Conservation (phyloP, 2,329 filamentous ascomycete species). For the Xylariomycetidae sp. region DNA sequence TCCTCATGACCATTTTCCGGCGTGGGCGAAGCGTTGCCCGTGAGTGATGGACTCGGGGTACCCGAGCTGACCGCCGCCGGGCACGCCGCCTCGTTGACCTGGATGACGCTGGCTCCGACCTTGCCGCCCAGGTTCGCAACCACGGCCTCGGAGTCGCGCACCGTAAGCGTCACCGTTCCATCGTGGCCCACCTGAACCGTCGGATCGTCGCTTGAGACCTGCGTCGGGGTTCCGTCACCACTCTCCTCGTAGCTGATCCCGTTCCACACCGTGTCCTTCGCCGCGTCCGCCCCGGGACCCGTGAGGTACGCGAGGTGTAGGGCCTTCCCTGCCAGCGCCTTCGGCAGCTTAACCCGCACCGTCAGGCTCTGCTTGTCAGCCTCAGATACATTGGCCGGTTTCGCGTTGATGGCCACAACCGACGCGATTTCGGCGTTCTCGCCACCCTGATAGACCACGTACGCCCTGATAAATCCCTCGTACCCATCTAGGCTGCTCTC, state of each 20-base stretch:
- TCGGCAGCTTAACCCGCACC: constrained; percentile 35
- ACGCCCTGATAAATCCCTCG: constrained; percentile 36
- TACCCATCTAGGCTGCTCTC: constrained; percentile 29
- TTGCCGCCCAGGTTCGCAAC: constrained; percentile 37
- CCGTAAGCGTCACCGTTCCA: constrained; percentile 28
- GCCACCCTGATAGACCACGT: constrained; percentile 39
- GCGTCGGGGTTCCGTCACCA: constrained; percentile 33
- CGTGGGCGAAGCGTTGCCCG: too few species aligned
- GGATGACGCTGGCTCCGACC: constrained; percentile 6
- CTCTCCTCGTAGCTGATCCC: constrained; percentile 40
- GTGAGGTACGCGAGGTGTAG: constrained; percentile 44
- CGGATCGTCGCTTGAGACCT: constrained; percentile 26
- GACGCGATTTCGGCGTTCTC: constrained; percentile 35
- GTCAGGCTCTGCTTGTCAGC: constrained; percentile 33
- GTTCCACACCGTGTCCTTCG: constrained; percentile 39
- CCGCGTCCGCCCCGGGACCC: constrained; percentile 38
- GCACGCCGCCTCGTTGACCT: background rate
- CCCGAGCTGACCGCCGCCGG: too few species aligned
- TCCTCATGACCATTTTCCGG: too few species aligned
- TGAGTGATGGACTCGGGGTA: too few species aligned
- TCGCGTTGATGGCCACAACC: constrained; percentile 42
- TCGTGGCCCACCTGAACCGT: constrained; percentile 27
- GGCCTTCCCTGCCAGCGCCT: constrained; percentile 31
- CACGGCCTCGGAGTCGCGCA: constrained; percentile 41
- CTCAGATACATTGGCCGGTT: constrained; percentile 34